phyloP scores from a whole-genome alignment of 805 yeast genomes.

The Debaryomyces tyrocola region DNA sequence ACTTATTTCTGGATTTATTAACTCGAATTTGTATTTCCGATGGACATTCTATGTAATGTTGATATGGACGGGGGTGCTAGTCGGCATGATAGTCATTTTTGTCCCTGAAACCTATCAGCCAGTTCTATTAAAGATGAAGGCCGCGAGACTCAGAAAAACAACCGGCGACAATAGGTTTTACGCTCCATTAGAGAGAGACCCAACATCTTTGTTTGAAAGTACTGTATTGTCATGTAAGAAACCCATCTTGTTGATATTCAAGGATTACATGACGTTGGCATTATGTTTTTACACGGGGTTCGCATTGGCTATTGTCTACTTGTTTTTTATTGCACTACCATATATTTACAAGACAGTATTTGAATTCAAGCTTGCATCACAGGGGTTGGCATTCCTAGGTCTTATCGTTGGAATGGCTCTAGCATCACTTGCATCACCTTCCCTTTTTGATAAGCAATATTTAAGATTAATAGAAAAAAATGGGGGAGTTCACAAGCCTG shows the following conservation, averaged over 20 bases:
- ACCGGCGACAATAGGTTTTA: conserved; percentile 37
- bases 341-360: conserved; percentile 41
- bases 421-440: conserved; percentile 28
- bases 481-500: conserved; percentile 60
- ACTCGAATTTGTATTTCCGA: conserved; percentile 14
- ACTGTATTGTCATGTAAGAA: conserved; percentile 20
- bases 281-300: conserved; percentile 43
- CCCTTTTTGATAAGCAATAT: conserved; percentile 25
- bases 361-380: conserved; percentile 21
- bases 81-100: conserved; percentile 16
- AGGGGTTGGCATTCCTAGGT: conserved; percentile 32
- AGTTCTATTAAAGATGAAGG: conserved; percentile 21
- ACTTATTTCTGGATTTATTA: conserved; percentile 26
- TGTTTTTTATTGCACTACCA: conserved; percentile 43
- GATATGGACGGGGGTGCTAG: conserved; percentile 23
- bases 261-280: conserved; percentile 27
- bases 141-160: conserved; percentile 22
- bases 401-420: conserved; percentile 36
- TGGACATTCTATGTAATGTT: conserved; percentile 28
- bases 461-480: conserved; percentile 32
- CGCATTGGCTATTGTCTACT: conserved; percentile 44
- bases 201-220: conserved; percentile 15
- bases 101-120: conserved; percentile 34
- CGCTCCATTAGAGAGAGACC: conserved; percentile 40
- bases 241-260: conserved; percentile 24